Conservation (phyloP, 164 flowering plant species). For the Umbellularia californica region DNA sequence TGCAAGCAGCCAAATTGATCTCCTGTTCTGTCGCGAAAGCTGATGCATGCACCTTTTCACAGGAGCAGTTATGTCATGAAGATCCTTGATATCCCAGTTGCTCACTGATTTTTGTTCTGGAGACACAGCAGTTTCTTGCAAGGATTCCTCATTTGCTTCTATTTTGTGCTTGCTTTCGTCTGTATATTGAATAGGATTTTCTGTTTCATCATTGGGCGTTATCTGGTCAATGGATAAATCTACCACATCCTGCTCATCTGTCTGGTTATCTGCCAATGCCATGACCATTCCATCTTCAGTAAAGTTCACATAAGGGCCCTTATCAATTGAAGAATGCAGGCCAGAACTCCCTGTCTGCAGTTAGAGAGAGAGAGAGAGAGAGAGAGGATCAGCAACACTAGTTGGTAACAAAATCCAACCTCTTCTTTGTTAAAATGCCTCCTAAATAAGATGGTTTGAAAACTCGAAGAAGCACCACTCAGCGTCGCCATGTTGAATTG, state of each 20-base stretch:
- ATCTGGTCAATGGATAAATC: slow-evolving; percentile 9
- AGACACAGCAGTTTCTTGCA: slow-evolving; percentile 6
- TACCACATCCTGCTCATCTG: slow-evolving; percentile 3
- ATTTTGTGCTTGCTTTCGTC: slow-evolving; percentile 7
- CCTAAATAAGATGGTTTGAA: too few relatives aligned
- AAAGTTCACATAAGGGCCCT: slow-evolving; percentile 45
- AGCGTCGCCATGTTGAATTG: too few relatives aligned
- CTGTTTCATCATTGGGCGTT: slow-evolving; percentile 8
- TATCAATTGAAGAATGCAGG: slow-evolving; percentile 29
- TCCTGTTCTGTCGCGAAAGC: slow-evolving; percentile 34
- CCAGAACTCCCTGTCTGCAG: slow-evolving; percentile 23
- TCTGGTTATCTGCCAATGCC: slow-evolving; percentile 24
- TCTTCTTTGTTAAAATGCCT: not conserved
- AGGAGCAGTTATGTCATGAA: slow-evolving; percentile 22
- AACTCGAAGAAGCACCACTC: too few relatives aligned
- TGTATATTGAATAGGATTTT: not conserved
- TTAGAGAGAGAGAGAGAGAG: not conserved
- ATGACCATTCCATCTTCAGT: slow-evolving; percentile 44
- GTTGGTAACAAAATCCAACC: not conserved
- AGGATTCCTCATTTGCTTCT: slow-evolving; percentile 9
- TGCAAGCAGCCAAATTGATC: slow-evolving; percentile 45
- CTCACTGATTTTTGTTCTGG: slow-evolving; percentile 14
- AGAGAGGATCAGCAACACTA: not conserved
- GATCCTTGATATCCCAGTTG: slow-evolving; percentile 1
- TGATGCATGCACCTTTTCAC: slow-evolving; percentile 29